phyloP scores from a whole-genome alignment of 164 flowering plant species.

The Liquidambar formosana region DNA sequence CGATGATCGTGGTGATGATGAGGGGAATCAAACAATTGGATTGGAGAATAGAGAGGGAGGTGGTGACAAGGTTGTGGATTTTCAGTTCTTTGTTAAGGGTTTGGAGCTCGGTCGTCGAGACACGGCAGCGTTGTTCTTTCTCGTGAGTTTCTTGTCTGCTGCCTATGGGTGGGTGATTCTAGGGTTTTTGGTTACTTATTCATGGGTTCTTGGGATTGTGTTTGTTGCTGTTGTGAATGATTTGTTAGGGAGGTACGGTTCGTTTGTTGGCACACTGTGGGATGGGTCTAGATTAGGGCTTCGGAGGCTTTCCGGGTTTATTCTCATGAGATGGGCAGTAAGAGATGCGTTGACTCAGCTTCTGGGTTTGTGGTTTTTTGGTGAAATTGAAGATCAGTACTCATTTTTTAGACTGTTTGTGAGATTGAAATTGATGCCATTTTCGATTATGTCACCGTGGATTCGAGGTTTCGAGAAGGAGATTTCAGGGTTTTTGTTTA shows the following conservation, averaged over 20 bases:
- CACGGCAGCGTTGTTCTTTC: slow-evolving; percentile 62
- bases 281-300: slow-evolving; percentile 72
- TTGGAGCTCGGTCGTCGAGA: slow-evolving; percentile 66
- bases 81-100: slow-evolving; percentile 51
- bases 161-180: slow-evolving; percentile 87
- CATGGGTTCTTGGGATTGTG: slow-evolving; percentile 72
- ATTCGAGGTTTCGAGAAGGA: slow-evolving; percentile 61
- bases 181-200: slow-evolving; percentile 77
- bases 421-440: slow-evolving; percentile 91
- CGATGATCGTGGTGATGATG: slow-evolving; percentile 14
- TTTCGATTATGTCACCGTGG: slow-evolving; percentile 73
- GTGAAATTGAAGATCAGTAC: slow-evolving; percentile 87
- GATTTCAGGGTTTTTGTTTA: slow-evolving; percentile 60
- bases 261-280: slow-evolving; percentile 46
- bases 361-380: slow-evolving; percentile 83
- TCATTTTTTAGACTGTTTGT: slow-evolving; percentile 81
- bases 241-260: slow-evolving; percentile 48
- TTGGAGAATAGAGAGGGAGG: slow-evolving; percentile 22
- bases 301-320: slow-evolving; percentile 71
- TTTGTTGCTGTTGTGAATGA: slow-evolving; percentile 65
- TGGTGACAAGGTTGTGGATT: slow-evolving; percentile 34
- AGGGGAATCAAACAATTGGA: slow-evolving; percentile 10
- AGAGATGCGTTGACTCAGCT: slow-evolving; percentile 91
- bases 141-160: slow-evolving; percentile 69
- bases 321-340: slow-evolving; percentile 92